phyloP scores from a whole-genome alignment of 2,329 filamentous ascomycete species.

The Aspergillus pseudonomiae region DNA sequence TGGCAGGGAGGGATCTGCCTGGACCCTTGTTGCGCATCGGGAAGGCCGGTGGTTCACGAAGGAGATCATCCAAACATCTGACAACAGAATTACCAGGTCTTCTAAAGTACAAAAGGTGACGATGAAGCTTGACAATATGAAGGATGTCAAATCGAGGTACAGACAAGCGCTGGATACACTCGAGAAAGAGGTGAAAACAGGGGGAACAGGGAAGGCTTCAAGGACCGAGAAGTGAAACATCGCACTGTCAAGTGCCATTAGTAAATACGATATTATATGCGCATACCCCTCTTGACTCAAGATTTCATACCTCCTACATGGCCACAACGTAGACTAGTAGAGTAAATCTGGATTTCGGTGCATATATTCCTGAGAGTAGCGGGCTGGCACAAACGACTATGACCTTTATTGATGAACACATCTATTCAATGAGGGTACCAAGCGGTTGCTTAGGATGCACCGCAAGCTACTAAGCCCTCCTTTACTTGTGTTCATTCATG shows the following conservation, averaged over 20 bases:
- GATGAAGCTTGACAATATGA: conserved; percentile 32
- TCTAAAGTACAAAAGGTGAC: conserved; percentile 33
- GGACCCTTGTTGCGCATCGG: conserved; percentile 80
- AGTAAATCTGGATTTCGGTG: background rate
- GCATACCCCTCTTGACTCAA: background rate
- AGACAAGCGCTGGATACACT: conserved; percentile 38
- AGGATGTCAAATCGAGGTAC: conserved; percentile 36
- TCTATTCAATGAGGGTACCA: background rate
- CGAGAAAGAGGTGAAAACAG: conserved; percentile 39
- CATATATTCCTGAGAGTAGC: background rate
- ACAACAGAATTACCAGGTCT: conserved; percentile 37
- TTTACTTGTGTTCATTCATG: no score
- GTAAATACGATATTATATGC: background rate
- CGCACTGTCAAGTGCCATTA: background rate
- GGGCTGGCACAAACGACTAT: background rate
- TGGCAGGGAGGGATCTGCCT: conserved; percentile 73
- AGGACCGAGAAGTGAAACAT: background rate
- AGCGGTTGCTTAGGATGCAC: no score
- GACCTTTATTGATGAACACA: background rate
- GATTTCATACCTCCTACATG: background rate
- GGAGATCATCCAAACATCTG: conserved; percentile 64
- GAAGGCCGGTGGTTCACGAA: conserved; percentile 94
- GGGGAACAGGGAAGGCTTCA: conserved; percentile 15
- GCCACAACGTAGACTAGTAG: background rate
- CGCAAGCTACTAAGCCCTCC: no score